These are phyloP conservation scores for Catenaria anguillulae DNA, from an alignment of 371 early-diverging fungal species.

Conservation along the genomic window DNA sequence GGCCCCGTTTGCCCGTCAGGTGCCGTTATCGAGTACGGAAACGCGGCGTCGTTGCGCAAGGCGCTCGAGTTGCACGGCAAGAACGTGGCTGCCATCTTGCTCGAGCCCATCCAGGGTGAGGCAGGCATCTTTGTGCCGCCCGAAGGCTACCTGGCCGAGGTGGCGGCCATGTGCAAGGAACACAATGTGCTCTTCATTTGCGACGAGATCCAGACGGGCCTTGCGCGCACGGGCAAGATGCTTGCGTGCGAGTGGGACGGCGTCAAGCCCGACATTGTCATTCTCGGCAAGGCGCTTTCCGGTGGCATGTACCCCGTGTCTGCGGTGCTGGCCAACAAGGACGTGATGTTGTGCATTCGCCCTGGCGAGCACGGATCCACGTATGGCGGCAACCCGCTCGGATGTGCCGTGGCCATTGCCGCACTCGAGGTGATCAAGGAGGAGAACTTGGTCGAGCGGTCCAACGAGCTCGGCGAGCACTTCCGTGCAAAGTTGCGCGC, in stretches of 20 bases:
- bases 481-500: conserved; percentile 60
- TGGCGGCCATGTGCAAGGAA: conserved; percentile 81
- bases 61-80: conserved; percentile 66
- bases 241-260: conserved; percentile 80
- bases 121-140: conserved; percentile 93
- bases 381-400: conserved; percentile 94
- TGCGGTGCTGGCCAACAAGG: conserved; percentile 74
- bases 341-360: conserved; percentile 81
- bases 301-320: conserved; percentile 92
- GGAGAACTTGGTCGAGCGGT: conserved; percentile 68
- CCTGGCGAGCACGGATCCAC: conserved; percentile 96
- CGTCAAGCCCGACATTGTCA: conserved; percentile 80
- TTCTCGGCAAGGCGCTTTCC: conserved; percentile 90
- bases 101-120: conserved; percentile 98
- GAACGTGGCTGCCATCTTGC: conserved; percentile 78
- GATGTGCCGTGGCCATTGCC: conserved; percentile 83
- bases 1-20: conserved; percentile 66
- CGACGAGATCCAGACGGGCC: conserved; percentile 97
- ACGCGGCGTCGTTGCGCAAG: conserved; percentile 69
- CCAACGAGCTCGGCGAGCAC: conserved; percentile 55
- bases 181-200: conserved; percentile 92
- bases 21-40: conserved; percentile 57
- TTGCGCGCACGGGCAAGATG: conserved; percentile 87
- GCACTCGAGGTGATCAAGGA: conserved; percentile 88
- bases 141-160: conserved; percentile 68